phyloP scores from a whole-genome alignment of 495 filamentous ascomycete species.

The Penicillium taxi region DNA sequence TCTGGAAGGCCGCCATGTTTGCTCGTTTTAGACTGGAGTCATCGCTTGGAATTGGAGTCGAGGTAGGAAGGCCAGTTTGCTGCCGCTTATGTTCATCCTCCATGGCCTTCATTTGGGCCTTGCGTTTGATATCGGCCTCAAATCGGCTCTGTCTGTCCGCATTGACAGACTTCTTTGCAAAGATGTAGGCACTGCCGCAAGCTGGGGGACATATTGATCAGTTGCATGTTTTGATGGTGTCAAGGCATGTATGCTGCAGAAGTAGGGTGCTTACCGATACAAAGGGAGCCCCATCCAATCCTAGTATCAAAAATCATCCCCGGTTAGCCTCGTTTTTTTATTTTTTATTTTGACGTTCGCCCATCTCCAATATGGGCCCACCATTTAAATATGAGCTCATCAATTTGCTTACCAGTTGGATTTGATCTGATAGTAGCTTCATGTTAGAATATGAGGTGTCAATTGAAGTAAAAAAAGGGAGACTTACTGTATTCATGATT shows the following conservation, averaged over 20 bases:
- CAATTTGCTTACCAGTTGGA: conserved; percentile 43
- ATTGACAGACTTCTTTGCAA: conserved; percentile 90
- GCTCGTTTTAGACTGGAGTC: conserved; percentile 28
- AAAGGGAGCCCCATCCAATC: conserved; percentile 81
- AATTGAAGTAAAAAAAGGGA: not conserved
- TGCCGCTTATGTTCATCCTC: conserved; percentile 45
- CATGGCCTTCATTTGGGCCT: conserved; percentile 51
- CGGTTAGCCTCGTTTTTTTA: conserved; percentile 14
- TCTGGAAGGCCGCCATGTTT: conserved; percentile 29
- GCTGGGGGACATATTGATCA: too few relatives aligned
- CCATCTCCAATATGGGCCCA: not conserved
- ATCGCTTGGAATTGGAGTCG: conserved; percentile 15
- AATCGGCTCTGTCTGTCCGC: conserved; percentile 69
- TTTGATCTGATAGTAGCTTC: conserved; percentile 33
- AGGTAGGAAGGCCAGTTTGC: conserved; percentile 8
- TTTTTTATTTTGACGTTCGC: not conserved
- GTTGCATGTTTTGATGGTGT: too few relatives aligned
- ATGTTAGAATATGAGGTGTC: conserved; percentile 2
- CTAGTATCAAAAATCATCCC: conserved; percentile 31
- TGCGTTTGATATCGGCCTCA: conserved; percentile 57
- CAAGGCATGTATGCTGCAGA: not conserved
- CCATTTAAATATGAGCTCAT: not conserved
- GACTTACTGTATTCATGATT: conserved; percentile 43
- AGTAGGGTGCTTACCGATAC: conserved; percentile 49
- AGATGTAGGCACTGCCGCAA: conserved; percentile 90